Evolutionary conservation across 495 filamentous ascomycete genomes (phyloP).

Genomic region (Sphaerosporella brunnea): DNA sequence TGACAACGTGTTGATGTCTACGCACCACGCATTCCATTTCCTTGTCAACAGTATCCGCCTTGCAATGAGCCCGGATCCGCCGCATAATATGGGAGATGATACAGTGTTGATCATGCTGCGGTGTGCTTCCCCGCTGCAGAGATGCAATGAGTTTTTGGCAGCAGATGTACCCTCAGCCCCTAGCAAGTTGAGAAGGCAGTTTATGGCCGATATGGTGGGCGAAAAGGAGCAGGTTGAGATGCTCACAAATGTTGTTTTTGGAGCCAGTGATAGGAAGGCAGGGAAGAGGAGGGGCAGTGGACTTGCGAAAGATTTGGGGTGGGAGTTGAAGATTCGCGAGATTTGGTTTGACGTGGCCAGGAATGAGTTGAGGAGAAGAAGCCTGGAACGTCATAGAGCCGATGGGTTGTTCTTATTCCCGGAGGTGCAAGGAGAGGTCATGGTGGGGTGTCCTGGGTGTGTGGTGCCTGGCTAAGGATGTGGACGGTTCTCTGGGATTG

Average conservation of each 20-base stretch:
- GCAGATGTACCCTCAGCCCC: constrained; percentile 17
- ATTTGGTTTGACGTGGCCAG: constrained; percentile 31
- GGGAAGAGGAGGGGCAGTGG: constrained; percentile 38
- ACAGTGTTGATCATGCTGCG: constrained; percentile 22
- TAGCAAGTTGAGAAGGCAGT: constrained; percentile 18
- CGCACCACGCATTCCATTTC: constrained; percentile 26
- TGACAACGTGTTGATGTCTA: constrained; percentile 19
- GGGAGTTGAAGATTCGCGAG: constrained; percentile 41
- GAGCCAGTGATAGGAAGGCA: constrained; percentile 26
- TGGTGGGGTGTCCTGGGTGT: constrained; percentile 25
- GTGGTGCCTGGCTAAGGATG: too few species aligned
- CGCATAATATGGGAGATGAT: constrained; percentile 25
- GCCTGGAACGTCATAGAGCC: constrained; percentile 17
- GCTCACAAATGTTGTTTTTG: constrained; percentile 7
- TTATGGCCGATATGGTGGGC: constrained; percentile 26
- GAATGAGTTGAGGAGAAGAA: constrained; percentile 20
- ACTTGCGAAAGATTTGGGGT: constrained; percentile 17
- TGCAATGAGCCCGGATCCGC: constrained; percentile 23
- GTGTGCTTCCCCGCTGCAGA: constrained; percentile 13
- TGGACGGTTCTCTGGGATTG: too few species aligned
- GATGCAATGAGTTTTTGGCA: constrained; percentile 24
- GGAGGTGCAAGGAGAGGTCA: constrained; percentile 20
- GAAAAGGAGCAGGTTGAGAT: constrained; percentile 21
- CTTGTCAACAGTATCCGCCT: constrained; percentile 25
- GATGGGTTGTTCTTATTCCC: constrained; percentile 23